phyloP scores from a whole-genome alignment of 495 filamentous ascomycete species.

The Hypoxylon fuscum region DNA sequence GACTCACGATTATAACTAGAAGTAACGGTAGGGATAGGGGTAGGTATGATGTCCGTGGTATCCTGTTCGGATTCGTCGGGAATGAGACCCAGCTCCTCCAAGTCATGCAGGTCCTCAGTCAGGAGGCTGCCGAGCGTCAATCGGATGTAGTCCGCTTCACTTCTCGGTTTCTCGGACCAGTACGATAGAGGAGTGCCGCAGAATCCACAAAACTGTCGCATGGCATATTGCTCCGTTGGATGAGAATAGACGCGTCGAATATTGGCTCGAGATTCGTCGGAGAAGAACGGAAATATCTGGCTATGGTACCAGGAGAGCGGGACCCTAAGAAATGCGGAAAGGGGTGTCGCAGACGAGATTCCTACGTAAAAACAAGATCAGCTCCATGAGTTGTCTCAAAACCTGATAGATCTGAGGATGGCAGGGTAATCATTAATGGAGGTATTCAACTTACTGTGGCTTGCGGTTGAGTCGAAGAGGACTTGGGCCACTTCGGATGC shows the following conservation, averaged over 20 bases:
- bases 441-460: slow-evolving; percentile 67
- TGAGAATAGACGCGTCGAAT: slow-evolving; percentile 79
- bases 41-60: slow-evolving; percentile 41
- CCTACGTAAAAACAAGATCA: slow-evolving; percentile 54
- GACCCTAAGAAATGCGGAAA: slow-evolving; percentile 81
- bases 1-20: slow-evolving; percentile 33
- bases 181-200: slow-evolving; percentile 83
- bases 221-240: slow-evolving; percentile 62
- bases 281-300: slow-evolving; percentile 73
- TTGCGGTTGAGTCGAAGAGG: slow-evolving; percentile 71
- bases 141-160: slow-evolving; percentile 77
- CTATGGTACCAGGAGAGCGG: slow-evolving; percentile 80
- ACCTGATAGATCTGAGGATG: too few relatives aligned
- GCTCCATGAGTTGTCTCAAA: slow-evolving; percentile 7
- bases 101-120: slow-evolving; percentile 67
- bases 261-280: slow-evolving; percentile 75
- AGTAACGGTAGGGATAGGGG: too few relatives aligned
- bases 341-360: slow-evolving; percentile 69
- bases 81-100: slow-evolving; percentile 75
- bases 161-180: slow-evolving; percentile 76
- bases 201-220: slow-evolving; percentile 88
- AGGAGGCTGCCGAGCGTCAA: slow-evolving; percentile 77
- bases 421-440: too few relatives aligned
- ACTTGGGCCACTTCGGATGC: slow-evolving; percentile 66
- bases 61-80: slow-evolving; percentile 54